Evolutionary conservation across 129 eudicot genomes (phyloP).

Genomic region (Glebionis coronaria): DNA sequence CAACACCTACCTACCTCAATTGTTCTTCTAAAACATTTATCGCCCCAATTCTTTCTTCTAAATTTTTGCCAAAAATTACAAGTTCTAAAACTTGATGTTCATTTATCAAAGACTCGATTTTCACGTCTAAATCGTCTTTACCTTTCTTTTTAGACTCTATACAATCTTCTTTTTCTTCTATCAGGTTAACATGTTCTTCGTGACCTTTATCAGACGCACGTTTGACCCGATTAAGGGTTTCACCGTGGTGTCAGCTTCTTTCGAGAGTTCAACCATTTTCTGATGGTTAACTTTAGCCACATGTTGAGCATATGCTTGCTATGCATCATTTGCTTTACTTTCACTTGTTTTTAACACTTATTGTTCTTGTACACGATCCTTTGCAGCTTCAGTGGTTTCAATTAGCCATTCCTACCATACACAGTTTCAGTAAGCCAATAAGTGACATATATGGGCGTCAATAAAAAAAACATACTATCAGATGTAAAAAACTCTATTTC

Average conservation of each 20-base stretch:
- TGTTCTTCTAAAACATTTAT: conserved; percentile 56
- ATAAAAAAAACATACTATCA: no score
- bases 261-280: no score
- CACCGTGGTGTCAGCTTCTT: no score
- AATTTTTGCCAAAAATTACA: conserved; percentile 37
- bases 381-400: conserved; percentile 62
- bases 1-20: conserved; percentile 42
- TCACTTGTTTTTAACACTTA: conserved; percentile 41
- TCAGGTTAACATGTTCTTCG: no score
- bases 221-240: no score
- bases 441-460: no score
- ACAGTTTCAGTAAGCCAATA: no score
- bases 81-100: conserved; percentile 32
- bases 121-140: conserved; percentile 41
- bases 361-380: conserved; percentile 44
- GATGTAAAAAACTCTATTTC: no score
- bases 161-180: conserved; percentile 43
- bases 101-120: conserved; percentile 38
- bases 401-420: no score
- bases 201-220: no score
- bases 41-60: conserved; percentile 53
- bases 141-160: conserved; percentile 24
- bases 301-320: conserved; percentile 65
- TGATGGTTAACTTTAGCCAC: conserved; percentile 43
- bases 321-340: conserved; percentile 32